Percentiles rank a stretch among this genome's conserved stretches.
Conservation (phyloP, 805 yeast genomes). For the Saccharomycopsis olivae region DNA sequence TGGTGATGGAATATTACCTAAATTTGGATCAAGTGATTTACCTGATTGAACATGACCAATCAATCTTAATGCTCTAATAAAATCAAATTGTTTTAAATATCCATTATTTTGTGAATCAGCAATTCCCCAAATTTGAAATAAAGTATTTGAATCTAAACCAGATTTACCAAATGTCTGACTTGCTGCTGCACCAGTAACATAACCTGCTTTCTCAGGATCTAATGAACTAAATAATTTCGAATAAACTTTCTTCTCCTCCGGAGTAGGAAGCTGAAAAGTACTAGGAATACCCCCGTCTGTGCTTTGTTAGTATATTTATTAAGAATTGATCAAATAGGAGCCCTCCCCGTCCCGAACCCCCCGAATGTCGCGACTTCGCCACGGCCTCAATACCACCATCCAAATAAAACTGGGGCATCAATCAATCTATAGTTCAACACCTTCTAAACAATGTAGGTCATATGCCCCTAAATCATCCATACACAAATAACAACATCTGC, state of each 20-base stretch:
- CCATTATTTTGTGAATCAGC: constrained; percentile 86
- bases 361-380: no score
- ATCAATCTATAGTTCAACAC: no score
- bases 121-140: constrained; percentile 91
- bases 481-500: no score
- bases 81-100: constrained; percentile 67
- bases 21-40: constrained; percentile 36
- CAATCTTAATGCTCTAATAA: constrained; percentile 77
- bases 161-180: constrained; percentile 82
- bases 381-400: no score
- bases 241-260: constrained; percentile 68
- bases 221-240: constrained; percentile 68
- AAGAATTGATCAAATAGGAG: no score
- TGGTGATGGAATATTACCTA: constrained; percentile 52
- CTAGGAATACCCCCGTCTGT: constrained; percentile 1
- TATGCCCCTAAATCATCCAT: no score
- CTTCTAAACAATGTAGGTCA: no score
- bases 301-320: no score
- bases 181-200: constrained; percentile 81
- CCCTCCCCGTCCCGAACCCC: no score
- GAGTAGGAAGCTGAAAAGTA: constrained; percentile 33
- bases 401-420: no score
- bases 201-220: constrained; percentile 70
- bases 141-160: constrained; percentile 67
- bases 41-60: constrained; percentile 84